These are phyloP conservation scores for Castanopsis chinensis DNA, from an alignment of 306 rosid species.

Conservation along the genomic window DNA sequence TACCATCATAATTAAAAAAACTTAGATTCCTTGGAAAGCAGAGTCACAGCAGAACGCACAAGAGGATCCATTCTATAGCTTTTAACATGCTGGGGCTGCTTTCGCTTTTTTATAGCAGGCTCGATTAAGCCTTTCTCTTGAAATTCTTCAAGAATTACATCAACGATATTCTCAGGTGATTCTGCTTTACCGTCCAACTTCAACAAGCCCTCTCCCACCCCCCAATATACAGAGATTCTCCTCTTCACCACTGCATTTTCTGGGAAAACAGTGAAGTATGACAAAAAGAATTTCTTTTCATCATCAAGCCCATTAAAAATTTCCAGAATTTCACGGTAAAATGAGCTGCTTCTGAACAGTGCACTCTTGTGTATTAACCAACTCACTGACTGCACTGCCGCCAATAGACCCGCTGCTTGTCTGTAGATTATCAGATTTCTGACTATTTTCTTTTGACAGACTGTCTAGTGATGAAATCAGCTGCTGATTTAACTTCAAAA, in stretches of 20 bases:
- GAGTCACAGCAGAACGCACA: constrained; percentile 30
- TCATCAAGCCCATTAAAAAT: too few species aligned
- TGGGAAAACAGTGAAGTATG: not conserved
- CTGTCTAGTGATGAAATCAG: too few species aligned
- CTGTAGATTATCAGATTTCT: too few species aligned
- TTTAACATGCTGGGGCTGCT: not conserved
- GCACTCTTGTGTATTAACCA: too few species aligned
- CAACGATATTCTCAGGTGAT: not conserved
- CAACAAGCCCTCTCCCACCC: constrained; percentile 24
- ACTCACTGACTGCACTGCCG: too few species aligned
- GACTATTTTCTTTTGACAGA: too few species aligned
- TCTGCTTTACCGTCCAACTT: not conserved
- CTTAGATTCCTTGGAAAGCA: not conserved
- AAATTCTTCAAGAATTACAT: constrained; percentile 6
- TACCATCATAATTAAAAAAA: constrained; percentile 19
- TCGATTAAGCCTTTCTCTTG: not conserved
- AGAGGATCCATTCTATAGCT: constrained; percentile 21
- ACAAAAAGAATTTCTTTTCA: not conserved
- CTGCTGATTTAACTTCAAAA: too few species aligned
- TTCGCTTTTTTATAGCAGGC: constrained; percentile 5
- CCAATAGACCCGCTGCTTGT: too few species aligned
- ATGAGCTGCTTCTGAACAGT: too few species aligned
- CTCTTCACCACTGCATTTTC: constrained; percentile 27
- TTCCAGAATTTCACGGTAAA: too few species aligned
- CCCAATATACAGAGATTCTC: constrained; percentile 21